Evolutionary conservation across 2,329 filamentous ascomycete genomes (phyloP), one percentile per base, ranked within the genome.

Genomic region (Aspergillus quadricinctus): DNA sequence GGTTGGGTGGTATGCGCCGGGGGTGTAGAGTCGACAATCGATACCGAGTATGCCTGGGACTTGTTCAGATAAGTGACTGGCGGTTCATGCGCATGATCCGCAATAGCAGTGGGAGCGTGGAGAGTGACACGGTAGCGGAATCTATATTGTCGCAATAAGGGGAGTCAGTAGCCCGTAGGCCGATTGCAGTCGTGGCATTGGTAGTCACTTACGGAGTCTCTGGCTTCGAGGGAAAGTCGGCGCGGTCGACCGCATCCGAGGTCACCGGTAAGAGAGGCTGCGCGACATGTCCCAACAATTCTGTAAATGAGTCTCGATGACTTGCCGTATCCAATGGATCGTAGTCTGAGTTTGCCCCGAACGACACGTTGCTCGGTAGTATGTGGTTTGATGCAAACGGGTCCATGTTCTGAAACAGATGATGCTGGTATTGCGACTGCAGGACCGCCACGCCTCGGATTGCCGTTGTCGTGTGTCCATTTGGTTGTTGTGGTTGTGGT

Each of bases 51-150:
- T 9, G 90, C 89, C 70, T 96, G 92, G n/a, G 92, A 91, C 74
- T 96, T 97, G 78, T 97, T 97, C 14, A 97, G 82, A 69, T 97
- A 97, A 0, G 92, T 96, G n/a, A 97, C 84, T 0, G 92, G 92
- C 23, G 96, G 94, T 71, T 96, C 92, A 57, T 95, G 89, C 1
- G 86, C 77, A 60, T 91, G 86, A 71, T 89, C 93, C 49, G 63
- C 88, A 92, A 97, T 97, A 10, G 93, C 92, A 0, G 93, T 97
- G 3, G 92, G 91, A 1, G 92, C 92, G 72, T 94, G 94, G 40
- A 97, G 77, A 0, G 89, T 94, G 46, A 90, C 88, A 69, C 92
- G 88, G 68, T 89, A 97, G 40, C 92, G 84, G 21, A 45, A 45
- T 14, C 41, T 45, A 45, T 4, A 23, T 19, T 19, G 21, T 19